These are phyloP conservation scores for Diaporthe helianthi DNA, from an alignment of 2,329 filamentous ascomycete species.

Conservation along the genomic window DNA sequence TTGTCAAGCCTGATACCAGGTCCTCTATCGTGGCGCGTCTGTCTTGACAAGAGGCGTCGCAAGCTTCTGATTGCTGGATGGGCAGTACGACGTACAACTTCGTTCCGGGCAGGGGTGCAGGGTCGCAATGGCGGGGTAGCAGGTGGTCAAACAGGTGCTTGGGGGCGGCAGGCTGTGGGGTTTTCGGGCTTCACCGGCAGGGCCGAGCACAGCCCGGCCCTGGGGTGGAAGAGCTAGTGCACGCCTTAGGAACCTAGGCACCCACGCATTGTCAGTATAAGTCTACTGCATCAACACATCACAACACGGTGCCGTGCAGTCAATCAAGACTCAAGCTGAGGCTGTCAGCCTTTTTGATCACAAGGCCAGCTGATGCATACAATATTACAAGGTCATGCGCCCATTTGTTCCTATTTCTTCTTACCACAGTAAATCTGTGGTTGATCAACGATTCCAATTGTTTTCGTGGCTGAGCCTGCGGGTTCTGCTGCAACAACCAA, in stretches of 20 bases:
- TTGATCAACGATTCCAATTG: background rate
- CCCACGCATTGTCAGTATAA: background rate
- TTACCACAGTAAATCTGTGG: background rate
- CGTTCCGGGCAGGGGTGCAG: constrained; percentile 22
- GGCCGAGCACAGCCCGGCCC: constrained; percentile 8
- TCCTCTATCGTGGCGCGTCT: background rate
- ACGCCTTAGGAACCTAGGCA: too few relatives aligned
- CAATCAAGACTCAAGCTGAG: constrained; percentile 2
- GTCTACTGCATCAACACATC: background rate
- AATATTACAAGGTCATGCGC: background rate
- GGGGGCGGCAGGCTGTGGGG: background rate
- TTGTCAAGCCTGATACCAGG: background rate
- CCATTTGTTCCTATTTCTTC: background rate
- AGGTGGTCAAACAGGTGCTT: background rate
- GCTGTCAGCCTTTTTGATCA: constrained; percentile 12
- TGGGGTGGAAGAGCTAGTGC: constrained; percentile 5
- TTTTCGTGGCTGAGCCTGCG: constrained; percentile 1
- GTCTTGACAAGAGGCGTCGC: constrained; percentile 11
- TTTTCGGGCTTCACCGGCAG: constrained; percentile 15
- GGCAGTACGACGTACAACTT: constrained; percentile 1
- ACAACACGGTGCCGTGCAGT: background rate
- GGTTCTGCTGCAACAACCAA: background rate
- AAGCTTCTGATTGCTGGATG: constrained; percentile 4
- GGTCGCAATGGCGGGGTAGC: constrained; percentile 22
- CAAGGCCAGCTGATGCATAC: constrained; percentile 4